Evolutionary conservation across 768 basidiomycete genomes (phyloP).

Genomic region (Amanita subjunquillea): DNA sequence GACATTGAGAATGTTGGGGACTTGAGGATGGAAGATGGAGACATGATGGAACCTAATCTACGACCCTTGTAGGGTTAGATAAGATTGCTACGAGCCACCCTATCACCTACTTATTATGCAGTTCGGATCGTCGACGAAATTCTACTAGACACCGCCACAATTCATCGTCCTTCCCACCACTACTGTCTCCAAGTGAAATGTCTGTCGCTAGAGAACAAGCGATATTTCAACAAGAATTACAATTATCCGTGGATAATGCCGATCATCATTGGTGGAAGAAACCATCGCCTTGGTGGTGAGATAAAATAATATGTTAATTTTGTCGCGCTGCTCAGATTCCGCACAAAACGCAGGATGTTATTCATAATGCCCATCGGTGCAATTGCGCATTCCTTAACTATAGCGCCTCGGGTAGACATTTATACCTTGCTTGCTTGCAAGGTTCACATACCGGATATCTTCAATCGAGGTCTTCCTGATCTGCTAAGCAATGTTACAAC

Average conservation of each 20-base stretch:
- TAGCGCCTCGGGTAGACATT: slow-evolving; percentile 66
- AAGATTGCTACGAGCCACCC: too few relatives aligned
- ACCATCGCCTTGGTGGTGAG: slow-evolving; percentile 3
- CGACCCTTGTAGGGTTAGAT: too few relatives aligned
- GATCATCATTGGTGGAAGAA: not conserved
- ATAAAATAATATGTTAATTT: not conserved
- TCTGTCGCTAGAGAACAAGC: too few relatives aligned
- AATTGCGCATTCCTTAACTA: slow-evolving; percentile 41
- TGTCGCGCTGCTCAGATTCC: not conserved
- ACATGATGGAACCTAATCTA: too few relatives aligned
- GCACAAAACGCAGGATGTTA: slow-evolving; percentile 40
- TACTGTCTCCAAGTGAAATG: too few relatives aligned
- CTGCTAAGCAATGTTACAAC: not conserved
- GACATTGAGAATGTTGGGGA: too few relatives aligned
- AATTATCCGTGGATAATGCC: not conserved
- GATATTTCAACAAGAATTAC: too few relatives aligned
- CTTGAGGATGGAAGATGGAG: too few relatives aligned
- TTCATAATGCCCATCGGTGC: slow-evolving; percentile 40
- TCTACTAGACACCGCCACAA: too few relatives aligned
- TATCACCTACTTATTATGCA: too few relatives aligned
- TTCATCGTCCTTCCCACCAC: too few relatives aligned
- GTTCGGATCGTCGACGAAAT: too few relatives aligned
- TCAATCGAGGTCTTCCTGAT: slow-evolving; percentile 6
- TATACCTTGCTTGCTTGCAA: slow-evolving; percentile 67
- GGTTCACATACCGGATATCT: slow-evolving; percentile 48